Conservation (phyloP, 306 rosid species). For the Mucuna pruriens region DNA sequence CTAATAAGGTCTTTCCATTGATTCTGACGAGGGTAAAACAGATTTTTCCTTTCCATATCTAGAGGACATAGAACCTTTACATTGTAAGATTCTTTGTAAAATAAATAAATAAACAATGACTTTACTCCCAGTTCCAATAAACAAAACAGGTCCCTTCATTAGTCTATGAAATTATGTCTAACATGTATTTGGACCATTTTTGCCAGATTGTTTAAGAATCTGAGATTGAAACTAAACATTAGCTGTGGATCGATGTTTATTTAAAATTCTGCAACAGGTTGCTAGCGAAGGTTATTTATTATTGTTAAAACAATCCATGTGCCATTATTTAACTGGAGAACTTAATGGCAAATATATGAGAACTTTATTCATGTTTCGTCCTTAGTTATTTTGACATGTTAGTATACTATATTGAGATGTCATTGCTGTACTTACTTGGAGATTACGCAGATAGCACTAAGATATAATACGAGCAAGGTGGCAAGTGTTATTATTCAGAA, state of each 20-base stretch:
- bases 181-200: not conserved
- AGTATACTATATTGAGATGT: not conserved
- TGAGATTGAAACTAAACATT: not conserved
- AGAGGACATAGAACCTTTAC: no score
- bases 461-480: conserved; percentile 43
- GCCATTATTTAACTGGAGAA: not conserved
- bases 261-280: not conserved
- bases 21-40: no score
- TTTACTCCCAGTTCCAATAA: no score
- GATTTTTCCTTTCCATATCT: no score
- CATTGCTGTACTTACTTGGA: not conserved
- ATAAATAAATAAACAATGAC: no score
- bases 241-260: not conserved
- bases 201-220: not conserved
- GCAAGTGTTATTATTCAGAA: conserved; percentile 30
- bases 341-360: not conserved
- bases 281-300: not conserved
- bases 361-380: not conserved
- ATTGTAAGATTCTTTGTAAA: no score
- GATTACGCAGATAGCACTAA: conserved; percentile 29
- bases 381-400: not conserved
- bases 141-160: not conserved
- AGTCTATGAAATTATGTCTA: not conserved
- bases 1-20: no score
- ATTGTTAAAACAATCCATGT: not conserved